phyloP scores from a whole-genome alignment of 176 grass and related monocot species.

The Oryza glaberrima region DNA sequence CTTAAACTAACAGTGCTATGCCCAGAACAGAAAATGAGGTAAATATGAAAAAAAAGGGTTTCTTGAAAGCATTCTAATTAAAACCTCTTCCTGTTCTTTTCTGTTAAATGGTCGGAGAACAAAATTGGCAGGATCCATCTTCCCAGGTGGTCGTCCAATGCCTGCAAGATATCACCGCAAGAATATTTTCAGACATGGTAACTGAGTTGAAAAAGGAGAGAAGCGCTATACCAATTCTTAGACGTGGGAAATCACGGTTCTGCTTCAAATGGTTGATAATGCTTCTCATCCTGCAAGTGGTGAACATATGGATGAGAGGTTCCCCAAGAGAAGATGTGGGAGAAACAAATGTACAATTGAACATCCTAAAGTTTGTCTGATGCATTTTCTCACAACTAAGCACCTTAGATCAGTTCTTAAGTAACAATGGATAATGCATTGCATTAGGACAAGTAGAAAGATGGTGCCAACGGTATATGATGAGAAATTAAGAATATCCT shows the following conservation, averaged over 20 bases:
- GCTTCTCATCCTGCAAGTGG: slow-evolving; percentile 79
- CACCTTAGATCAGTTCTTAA: neutral
- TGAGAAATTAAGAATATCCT: slow-evolving; percentile 9
- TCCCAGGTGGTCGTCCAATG: slow-evolving; percentile 87
- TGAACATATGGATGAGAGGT: neutral
- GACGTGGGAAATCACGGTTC: slow-evolving; percentile 75
- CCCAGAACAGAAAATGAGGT: neutral
- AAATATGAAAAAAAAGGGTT: neutral
- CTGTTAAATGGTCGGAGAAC: slow-evolving; percentile 76
- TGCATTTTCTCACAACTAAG: slow-evolving; percentile 18
- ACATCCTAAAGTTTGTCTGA: neutral
- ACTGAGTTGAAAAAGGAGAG: neutral
- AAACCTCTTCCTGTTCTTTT: slow-evolving; percentile 87
- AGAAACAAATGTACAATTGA: neutral
- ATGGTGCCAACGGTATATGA: neutral
- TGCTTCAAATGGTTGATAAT: slow-evolving; percentile 88
- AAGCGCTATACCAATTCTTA: slow-evolving; percentile 70
- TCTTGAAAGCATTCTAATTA: slow-evolving; percentile 21
- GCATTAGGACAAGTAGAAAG: neutral
- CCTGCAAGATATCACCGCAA: slow-evolving; percentile 42
- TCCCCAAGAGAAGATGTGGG: neutral
- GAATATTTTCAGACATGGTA: slow-evolving; percentile 11
- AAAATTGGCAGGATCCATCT: slow-evolving; percentile 95
- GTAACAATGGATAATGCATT: neutral
- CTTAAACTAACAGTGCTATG: neutral